Percentiles rank a stretch among this genome's conserved stretches.
phyloP scores from a whole-genome alignment of 2,329 filamentous ascomycete genomes.

The Calonectria montana region DNA sequence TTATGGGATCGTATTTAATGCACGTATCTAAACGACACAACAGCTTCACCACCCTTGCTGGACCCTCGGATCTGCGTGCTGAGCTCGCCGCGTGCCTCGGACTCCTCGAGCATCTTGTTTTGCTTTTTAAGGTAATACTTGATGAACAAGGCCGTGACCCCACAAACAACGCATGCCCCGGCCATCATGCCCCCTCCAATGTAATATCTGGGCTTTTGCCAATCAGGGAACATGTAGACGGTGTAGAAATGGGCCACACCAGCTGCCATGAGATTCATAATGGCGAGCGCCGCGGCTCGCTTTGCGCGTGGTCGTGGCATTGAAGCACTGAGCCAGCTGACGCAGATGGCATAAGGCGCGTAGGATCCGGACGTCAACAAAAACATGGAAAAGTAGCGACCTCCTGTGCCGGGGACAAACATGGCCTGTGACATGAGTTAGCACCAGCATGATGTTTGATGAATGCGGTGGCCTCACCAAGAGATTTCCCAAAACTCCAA shows the following conservation, averaged over 20 bases:
- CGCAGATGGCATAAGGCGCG: slow-evolving; percentile 16
- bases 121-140: slow-evolving; percentile 41
- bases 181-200: slow-evolving; percentile 43
- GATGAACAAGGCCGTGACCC: slow-evolving; percentile 39
- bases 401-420: slow-evolving; percentile 14
- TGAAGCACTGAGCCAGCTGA: slow-evolving; percentile 20
- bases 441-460: not conserved
- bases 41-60: slow-evolving; percentile 1
- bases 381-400: slow-evolving; percentile 24
- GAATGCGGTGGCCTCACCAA: not conserved
- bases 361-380: slow-evolving; percentile 16
- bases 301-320: slow-evolving; percentile 20
- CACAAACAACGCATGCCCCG: slow-evolving; percentile 40
- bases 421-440: slow-evolving; percentile 3
- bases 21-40: slow-evolving; percentile 21
- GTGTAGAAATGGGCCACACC: slow-evolving; percentile 43
- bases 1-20: not conserved
- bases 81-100: slow-evolving; percentile 30
- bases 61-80: slow-evolving; percentile 6
- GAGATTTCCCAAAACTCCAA: slow-evolving; percentile 48
- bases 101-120: slow-evolving; percentile 36
- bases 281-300: slow-evolving; percentile 15
- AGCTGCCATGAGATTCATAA: slow-evolving; percentile 18
- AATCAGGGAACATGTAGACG: slow-evolving; percentile 45
- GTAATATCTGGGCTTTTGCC: slow-evolving; percentile 45